Conservation (phyloP, 2,329 filamentous ascomycete genomes). For the Graphiopsis chlorocephala region DNA sequence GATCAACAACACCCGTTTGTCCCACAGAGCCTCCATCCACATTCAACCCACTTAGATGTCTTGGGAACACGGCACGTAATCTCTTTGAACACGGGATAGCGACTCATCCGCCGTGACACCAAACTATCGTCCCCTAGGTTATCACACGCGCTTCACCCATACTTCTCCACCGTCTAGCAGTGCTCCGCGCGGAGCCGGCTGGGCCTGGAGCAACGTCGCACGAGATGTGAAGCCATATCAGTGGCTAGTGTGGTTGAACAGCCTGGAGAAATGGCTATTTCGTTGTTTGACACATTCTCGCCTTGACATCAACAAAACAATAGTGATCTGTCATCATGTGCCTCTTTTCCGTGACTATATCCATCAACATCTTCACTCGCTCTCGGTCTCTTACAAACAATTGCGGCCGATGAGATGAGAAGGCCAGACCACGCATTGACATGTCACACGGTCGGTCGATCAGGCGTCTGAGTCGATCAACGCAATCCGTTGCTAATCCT, state of each 20-base stretch:
- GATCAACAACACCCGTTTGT: not conserved
- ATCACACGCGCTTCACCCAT: constrained; percentile 12
- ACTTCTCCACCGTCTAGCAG: constrained; percentile 10
- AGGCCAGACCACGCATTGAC: constrained; percentile 4
- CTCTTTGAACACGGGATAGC: not conserved
- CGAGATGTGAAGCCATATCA: not conserved
- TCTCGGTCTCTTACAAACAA: not conserved
- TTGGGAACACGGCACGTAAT: constrained; percentile 2
- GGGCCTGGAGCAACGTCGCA: constrained; percentile 13
- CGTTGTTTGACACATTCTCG: not conserved
- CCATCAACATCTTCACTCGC: not conserved
- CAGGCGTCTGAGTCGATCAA: constrained; percentile 7
- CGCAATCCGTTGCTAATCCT: constrained; percentile 9
- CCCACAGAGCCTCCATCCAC: not conserved
- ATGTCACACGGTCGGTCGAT: not conserved
- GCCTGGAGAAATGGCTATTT: not conserved
- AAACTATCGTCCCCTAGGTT: not conserved
- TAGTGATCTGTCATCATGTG: not conserved
- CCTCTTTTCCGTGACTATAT: not conserved
- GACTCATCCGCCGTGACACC: not conserved
- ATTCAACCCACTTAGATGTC: not conserved
- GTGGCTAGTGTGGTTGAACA: not conserved
- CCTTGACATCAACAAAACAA: not conserved
- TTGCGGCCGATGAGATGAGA: not conserved
- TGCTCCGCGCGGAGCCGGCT: constrained; percentile 15